These are phyloP conservation scores for Solanum phureja DNA, from an alignment of 257 asterid genomes.

Conservation along the genomic window DNA sequence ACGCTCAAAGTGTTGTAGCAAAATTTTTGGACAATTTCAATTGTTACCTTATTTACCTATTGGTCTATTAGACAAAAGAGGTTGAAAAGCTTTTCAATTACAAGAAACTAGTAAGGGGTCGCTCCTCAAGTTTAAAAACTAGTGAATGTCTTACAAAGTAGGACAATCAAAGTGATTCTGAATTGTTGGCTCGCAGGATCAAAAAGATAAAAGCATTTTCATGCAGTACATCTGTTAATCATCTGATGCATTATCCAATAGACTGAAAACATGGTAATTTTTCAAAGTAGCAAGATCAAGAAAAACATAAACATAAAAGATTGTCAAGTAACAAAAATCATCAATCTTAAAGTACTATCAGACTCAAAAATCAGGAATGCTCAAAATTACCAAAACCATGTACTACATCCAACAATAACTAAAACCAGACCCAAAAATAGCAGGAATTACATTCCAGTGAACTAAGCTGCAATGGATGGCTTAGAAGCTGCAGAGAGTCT, in stretches of 20 bases:
- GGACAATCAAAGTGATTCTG: too few relatives aligned
- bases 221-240: background rate
- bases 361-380: background rate
- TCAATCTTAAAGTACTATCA: background rate
- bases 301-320: background rate
- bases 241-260: background rate
- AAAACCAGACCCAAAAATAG: background rate
- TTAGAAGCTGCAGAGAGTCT: background rate
- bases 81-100: too few relatives aligned
- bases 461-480: background rate
- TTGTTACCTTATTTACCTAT: too few relatives aligned
- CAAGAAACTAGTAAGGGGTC: too few relatives aligned
- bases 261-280: background rate
- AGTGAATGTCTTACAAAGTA: too few relatives aligned
- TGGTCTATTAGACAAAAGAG: too few relatives aligned
- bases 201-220: background rate
- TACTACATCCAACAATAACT: background rate
- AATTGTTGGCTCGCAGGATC: too few relatives aligned
- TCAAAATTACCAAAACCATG: background rate
- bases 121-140: too few relatives aligned
- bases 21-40: too few relatives aligned
- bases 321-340: background rate
- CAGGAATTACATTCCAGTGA: background rate
- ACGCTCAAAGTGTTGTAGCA: too few relatives aligned
- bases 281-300: background rate